Conservation (phyloP, 208 protist species). For the Trypanosoma melophagium region DNA sequence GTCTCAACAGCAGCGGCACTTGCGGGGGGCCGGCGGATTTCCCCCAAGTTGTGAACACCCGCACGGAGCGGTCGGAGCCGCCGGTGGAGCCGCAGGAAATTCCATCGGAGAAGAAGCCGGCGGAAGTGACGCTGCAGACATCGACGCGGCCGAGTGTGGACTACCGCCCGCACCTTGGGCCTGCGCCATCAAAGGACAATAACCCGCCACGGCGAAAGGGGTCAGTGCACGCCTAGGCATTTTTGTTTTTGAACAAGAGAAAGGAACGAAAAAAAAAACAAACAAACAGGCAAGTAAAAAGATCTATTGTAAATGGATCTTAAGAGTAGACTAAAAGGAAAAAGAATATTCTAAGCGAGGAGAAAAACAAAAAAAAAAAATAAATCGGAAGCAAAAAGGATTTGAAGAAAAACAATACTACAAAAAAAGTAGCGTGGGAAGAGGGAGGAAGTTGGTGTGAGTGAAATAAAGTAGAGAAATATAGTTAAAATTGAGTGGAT, state of each 20-base stretch:
- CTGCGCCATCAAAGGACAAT: conserved; percentile 64
- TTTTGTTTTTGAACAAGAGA: neutral
- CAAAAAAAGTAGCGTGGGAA: neutral
- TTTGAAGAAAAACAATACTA: neutral
- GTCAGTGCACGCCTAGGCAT: conserved; percentile 7
- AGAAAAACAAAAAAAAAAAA: conserved; percentile 21
- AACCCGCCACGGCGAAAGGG: conserved; percentile 73
- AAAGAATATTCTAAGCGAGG: neutral
- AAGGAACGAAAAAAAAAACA: conserved; percentile 6
- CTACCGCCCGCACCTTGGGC: conserved; percentile 67
- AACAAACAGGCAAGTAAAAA: neutral
- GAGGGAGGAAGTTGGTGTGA: neutral
- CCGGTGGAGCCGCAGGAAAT: conserved; percentile 55
- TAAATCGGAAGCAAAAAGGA: neutral
- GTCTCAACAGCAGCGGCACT: neutral
- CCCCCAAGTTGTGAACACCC: conserved; percentile 36
- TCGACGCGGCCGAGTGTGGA: conserved; percentile 49
- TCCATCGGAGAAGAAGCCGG: conserved; percentile 54
- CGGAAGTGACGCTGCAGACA: conserved; percentile 66
- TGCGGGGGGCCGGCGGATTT: conserved; percentile 17
- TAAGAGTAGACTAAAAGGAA: neutral
- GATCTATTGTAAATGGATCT: neutral
- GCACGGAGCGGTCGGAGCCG: conserved; percentile 35
- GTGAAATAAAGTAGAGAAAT: too few species aligned
- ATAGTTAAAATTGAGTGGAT: too few species aligned